Evolutionary conservation across 2,329 filamentous ascomycete species (phyloP).

Genomic region (Alternaria dauci): DNA sequence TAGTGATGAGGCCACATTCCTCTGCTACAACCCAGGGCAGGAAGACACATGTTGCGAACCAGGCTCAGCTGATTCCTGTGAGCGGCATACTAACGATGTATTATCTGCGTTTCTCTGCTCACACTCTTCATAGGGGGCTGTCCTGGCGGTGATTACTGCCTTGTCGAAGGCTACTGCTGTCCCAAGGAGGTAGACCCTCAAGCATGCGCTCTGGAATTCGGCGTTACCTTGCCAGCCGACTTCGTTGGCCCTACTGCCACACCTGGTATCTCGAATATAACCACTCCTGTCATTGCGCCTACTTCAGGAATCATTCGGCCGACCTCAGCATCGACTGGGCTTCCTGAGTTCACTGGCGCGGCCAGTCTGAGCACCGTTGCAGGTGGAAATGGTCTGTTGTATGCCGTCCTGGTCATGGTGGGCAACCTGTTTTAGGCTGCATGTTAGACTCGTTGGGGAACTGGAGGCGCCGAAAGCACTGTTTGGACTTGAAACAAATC

Average conservation of each 20-base stretch:
- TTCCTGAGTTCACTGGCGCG: neutral
- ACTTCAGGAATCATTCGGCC: neutral
- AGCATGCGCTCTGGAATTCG: neutral
- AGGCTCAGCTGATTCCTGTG: neutral
- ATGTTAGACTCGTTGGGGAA: neutral
- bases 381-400: neutral
- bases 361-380: neutral
- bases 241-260: neutral
- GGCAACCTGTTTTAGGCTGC: neutral
- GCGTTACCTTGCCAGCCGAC: neutral
- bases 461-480: neutral
- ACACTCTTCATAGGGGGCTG: neutral
- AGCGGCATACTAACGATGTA: neutral
- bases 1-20: neutral
- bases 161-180: neutral
- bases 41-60: neutral
- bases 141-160: neutral
- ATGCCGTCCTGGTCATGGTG: neutral
- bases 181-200: neutral
- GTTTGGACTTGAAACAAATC: neutral
- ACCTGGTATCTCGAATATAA: neutral
- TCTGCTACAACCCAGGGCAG: neutral
- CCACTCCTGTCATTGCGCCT: neutral
- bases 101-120: neutral
- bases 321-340: neutral